These are phyloP conservation scores for Solanum chacoense DNA, from an alignment of 305 asterid genomes.

Conservation along the genomic window DNA sequence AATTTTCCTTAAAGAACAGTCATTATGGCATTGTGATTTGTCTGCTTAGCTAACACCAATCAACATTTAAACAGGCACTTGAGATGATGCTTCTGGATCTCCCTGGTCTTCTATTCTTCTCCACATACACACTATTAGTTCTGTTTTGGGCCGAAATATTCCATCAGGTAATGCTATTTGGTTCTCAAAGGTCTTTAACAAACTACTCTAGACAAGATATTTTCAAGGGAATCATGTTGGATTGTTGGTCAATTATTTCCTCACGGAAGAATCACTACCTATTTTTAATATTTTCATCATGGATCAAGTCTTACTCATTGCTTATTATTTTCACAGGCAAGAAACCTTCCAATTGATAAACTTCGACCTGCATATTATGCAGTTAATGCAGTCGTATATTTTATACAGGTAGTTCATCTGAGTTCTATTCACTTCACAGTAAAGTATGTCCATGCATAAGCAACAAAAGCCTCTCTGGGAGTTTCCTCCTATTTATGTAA, in stretches of 20 bases:
- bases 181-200: not conserved
- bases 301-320: not conserved
- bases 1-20: not conserved
- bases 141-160: slow-evolving; percentile 44
- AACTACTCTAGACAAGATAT: not conserved
- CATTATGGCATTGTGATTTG: not conserved
- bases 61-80: slow-evolving; percentile 18
- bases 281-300: not conserved
- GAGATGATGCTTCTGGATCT: slow-evolving; percentile 31
- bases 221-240: not conserved
- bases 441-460: not conserved
- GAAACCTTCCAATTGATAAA: slow-evolving; percentile 26
- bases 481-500: not conserved
- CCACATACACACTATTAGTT: slow-evolving; percentile 35
- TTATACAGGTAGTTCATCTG: slow-evolving; percentile 15
- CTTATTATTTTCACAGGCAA: slow-evolving; percentile 13
- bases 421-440: not conserved
- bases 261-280: not conserved
- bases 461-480: not conserved
- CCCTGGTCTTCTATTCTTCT: slow-evolving; percentile 37
- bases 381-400: slow-evolving; percentile 19
- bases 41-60: not conserved
- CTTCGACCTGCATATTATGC: slow-evolving; percentile 19
- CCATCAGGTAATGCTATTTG: slow-evolving; percentile 23
- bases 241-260: not conserved